A percentile compares a stretch with the other conserved stretches of the same genome.
These are phyloP conservation scores for Citrus inodora DNA, from an alignment of 345 rosid species.

Conservation along the genomic window DNA sequence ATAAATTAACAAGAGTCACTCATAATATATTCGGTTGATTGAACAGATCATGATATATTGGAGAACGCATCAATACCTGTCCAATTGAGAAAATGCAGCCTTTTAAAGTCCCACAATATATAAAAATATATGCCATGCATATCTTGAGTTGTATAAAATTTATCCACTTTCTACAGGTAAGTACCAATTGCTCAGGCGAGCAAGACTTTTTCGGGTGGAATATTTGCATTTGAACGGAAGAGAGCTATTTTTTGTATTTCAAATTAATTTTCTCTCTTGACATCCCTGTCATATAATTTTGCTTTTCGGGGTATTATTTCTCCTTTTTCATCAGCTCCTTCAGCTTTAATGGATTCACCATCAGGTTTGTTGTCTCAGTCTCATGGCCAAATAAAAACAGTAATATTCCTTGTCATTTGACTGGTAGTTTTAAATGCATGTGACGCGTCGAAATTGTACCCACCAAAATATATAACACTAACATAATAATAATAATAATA, in stretches of 20 bases:
- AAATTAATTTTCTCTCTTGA: too few species aligned
- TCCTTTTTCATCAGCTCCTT: not conserved
- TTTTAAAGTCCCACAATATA: not conserved
- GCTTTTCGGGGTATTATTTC: slow-evolving; percentile 3
- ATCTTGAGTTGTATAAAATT: too few species aligned
- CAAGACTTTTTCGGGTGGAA: not conserved
- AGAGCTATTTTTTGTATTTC: too few species aligned
- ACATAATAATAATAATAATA: too few species aligned
- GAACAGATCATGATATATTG: not conserved
- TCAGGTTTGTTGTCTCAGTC: not conserved
- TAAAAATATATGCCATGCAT: not conserved
- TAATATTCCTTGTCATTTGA: slow-evolving; percentile 9
- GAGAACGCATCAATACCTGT: not conserved
- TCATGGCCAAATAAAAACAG: not conserved
- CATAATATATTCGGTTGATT: not conserved
- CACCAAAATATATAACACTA: too few species aligned
- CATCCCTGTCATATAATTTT: not conserved
- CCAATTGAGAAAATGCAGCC: not conserved
- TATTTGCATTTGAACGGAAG: not conserved
- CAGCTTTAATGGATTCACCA: not conserved
- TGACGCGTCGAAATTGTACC: too few species aligned
- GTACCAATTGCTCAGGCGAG: not conserved
- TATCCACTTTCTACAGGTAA: not conserved
- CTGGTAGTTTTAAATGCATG: too few species aligned
- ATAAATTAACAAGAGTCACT: not conserved